A percentile compares a stretch with the other conserved stretches of the same genome.
phyloP scores from a whole-genome alignment of 139 green algal species.

The Yamagishiella unicocca region DNA sequence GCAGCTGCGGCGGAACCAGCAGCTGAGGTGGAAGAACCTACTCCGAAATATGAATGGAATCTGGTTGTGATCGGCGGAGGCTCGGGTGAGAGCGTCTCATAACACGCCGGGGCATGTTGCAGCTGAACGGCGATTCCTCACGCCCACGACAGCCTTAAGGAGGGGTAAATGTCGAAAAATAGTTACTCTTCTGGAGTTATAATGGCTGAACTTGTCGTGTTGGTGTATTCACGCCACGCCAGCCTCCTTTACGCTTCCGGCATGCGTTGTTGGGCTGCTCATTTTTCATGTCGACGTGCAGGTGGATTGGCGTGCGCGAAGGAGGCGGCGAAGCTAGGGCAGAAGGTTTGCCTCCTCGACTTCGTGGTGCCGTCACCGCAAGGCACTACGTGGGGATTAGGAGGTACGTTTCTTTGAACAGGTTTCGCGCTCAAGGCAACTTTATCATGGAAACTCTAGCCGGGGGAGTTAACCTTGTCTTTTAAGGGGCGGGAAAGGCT shows the following conservation, averaged over 20 bases:
- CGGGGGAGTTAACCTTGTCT: too few relatives aligned
- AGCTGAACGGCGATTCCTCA: too few relatives aligned
- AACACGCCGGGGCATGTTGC: too few relatives aligned
- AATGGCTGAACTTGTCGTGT: background rate
- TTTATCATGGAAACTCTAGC: too few relatives aligned
- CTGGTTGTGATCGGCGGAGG: conserved; percentile 76
- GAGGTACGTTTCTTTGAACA: background rate
- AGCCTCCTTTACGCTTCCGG: background rate
- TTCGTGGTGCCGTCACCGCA: conserved; percentile 66
- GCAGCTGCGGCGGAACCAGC: too few relatives aligned
- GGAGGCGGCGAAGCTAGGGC: conserved; percentile 60
- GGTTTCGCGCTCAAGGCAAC: too few relatives aligned
- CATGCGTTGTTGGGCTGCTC: too few relatives aligned
- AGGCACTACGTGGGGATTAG: conserved; percentile 63
- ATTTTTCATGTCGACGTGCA: background rate
- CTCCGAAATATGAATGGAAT: conserved; percentile 48
- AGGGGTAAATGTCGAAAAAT: too few relatives aligned
- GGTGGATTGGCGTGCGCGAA: conserved; percentile 63
- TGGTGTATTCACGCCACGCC: background rate
- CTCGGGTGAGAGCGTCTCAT: conserved; percentile 62
- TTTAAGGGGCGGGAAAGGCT: too few relatives aligned
- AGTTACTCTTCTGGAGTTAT: too few relatives aligned
- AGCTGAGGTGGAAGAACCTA: background rate
- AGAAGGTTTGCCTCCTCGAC: conserved; percentile 66
- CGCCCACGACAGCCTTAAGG: too few relatives aligned